Conservation (phyloP, 2,329 filamentous ascomycete species). For the Rhytidhysteron rufulum region DNA sequence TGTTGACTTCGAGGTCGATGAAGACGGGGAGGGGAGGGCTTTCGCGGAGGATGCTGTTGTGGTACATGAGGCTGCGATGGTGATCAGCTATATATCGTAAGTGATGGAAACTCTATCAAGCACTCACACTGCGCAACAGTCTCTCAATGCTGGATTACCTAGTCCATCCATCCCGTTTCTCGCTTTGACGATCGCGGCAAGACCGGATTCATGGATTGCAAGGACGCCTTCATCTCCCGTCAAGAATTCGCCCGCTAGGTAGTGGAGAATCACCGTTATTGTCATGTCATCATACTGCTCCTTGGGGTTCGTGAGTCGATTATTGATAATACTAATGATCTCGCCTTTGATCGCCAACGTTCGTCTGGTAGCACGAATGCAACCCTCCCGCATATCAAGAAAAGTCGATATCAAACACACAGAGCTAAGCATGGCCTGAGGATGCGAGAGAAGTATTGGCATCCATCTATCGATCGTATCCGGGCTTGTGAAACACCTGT, state of each 20-base stretch:
- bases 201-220: conserved; percentile 19
- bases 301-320: conserved; percentile 11
- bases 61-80: conserved; percentile 19
- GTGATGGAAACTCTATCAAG: too few relatives aligned
- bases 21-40: conserved; percentile 15
- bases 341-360: conserved; percentile 24
- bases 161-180: conserved; percentile 20
- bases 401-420: conserved; percentile 22
- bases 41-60: conserved; percentile 28
- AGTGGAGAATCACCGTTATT: conserved; percentile 25
- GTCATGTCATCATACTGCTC: conserved; percentile 19
- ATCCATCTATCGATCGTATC: conserved; percentile 22
- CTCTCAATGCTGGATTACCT: conserved; percentile 7
- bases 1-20: conserved; percentile 9
- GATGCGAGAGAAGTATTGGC: conserved; percentile 21
- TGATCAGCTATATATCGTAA: too few relatives aligned
- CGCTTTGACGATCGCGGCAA: conserved; percentile 18
- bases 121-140: background rate
- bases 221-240: conserved; percentile 24
- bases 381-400: conserved; percentile 23
- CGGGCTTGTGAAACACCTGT: conserved; percentile 18
- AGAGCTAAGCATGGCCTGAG: conserved; percentile 22
- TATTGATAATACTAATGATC: conserved; percentile 22
- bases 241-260: conserved; percentile 28
- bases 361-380: conserved; percentile 20